These are phyloP conservation scores for Ogataea naganishii DNA, from an alignment of 805 yeast species.

Conservation along the genomic window DNA sequence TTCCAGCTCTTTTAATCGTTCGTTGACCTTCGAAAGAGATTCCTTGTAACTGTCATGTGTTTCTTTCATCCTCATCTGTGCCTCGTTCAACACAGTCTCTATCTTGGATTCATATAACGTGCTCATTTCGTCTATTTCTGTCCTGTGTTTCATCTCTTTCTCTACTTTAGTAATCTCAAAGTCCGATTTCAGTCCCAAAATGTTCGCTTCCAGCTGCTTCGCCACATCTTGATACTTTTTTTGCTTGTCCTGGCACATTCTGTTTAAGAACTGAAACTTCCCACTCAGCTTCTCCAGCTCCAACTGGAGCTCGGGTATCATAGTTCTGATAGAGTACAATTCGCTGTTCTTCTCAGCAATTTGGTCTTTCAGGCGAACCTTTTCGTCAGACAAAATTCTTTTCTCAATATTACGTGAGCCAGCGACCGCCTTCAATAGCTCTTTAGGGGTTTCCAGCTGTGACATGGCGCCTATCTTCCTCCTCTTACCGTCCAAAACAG, in stretches of 20 bases:
- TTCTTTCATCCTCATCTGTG: conserved; percentile 23
- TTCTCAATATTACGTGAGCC: no score
- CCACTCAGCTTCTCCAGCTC: conserved; percentile 21
- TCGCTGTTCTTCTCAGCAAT: conserved; percentile 18
- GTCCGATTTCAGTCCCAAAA: conserved; percentile 22
- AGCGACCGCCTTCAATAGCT: no score
- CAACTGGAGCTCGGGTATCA: conserved; percentile 18
- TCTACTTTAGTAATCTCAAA: conserved; percentile 26
- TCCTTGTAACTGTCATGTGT: conserved; percentile 14
- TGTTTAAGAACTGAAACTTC: conserved; percentile 7
- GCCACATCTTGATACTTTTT: conserved; percentile 21
- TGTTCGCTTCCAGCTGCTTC: conserved; percentile 15
- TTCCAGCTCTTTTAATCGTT: background rate
- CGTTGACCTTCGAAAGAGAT: background rate
- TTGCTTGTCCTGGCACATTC: conserved; percentile 19
- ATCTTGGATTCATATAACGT: conserved; percentile 17
- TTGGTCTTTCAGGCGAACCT: no score
- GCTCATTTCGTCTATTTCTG: conserved; percentile 16
- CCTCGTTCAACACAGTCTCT: conserved; percentile 27
- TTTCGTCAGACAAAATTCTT: no score
- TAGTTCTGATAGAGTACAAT: conserved; percentile 17
- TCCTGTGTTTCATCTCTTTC: conserved; percentile 19
- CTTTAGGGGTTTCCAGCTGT: no score
- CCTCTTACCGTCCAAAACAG: no score
- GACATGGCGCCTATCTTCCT: no score